These are phyloP conservation scores for Penicillium rolfsii DNA, from an alignment of 2,329 filamentous ascomycete species.

Conservation along the genomic window DNA sequence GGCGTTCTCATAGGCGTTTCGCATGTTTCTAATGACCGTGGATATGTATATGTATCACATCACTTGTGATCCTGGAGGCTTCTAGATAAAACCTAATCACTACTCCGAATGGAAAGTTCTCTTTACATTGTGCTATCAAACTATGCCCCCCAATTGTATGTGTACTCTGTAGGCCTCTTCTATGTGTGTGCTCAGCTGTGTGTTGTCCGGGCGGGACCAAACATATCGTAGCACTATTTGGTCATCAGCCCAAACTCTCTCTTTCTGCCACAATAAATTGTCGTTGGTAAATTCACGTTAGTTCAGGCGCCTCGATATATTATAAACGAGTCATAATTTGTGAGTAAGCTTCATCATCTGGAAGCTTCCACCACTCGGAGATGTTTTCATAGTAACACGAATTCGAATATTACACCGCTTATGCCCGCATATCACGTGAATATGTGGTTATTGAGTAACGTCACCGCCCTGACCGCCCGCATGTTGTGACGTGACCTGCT, in stretches of 20 bases:
- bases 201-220: neutral
- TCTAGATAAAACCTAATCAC: conserved; percentile 6
- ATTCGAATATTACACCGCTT: neutral
- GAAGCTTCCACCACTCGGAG: neutral
- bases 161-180: neutral
- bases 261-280: too few relatives aligned
- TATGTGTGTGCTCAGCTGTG: neutral
- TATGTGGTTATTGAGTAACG: conserved; percentile 6
- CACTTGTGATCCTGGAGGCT: neutral
- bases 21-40: conserved; percentile 18
- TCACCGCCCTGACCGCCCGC: conserved; percentile 28
- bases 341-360: neutral
- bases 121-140: neutral
- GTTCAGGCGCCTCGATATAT: neutral
- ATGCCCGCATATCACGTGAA: neutral
- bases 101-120: conserved; percentile 3
- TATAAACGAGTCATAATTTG: neutral
- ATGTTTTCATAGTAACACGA: neutral
- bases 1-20: conserved; percentile 22
- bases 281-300: neutral
- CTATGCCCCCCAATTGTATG: neutral
- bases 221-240: neutral
- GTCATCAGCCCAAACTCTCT: neutral
- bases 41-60: conserved; percentile 8
- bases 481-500: conserved; percentile 28